Evolutionary conservation across 176 grass and related monocot species (phyloP).

Genomic region (Bromus sterilis): DNA sequence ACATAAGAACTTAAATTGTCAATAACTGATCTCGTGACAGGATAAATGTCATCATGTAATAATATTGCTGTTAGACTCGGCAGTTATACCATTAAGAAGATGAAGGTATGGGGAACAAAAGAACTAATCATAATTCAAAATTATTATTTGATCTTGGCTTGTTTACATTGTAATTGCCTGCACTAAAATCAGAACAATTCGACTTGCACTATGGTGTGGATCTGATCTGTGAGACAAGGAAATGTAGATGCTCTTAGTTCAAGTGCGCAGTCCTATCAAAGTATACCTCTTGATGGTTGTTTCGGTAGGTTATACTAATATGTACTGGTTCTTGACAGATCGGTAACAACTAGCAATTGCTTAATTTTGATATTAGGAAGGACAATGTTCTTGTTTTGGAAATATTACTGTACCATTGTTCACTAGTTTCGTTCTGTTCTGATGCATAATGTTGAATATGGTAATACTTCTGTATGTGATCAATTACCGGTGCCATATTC

Average conservation of each 20-base stretch:
- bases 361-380: neutral
- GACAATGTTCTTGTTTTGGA: neutral
- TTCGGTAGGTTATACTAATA: neutral
- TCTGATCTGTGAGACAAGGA: neutral
- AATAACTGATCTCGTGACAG: no score
- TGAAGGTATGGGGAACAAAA: neutral
- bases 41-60: neutral
- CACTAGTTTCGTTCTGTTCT: neutral
- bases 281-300: neutral
- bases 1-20: neutral
- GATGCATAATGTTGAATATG: neutral
- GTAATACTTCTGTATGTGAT: neutral
- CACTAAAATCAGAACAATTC: neutral
- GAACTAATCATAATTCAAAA: neutral
- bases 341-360: neutral
- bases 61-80: neutral
- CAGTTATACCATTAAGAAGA: neutral
- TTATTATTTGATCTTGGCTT: neutral
- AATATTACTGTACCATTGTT: neutral
- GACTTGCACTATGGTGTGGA: neutral
- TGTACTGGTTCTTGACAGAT: neutral
- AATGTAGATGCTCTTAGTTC: neutral
- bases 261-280: neutral
- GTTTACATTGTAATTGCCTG: neutral
- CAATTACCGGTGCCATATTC: neutral